Evolutionary conservation across 805 yeast genomes (phyloP), one percentile per base, ranked within the genome.

Genomic region (Candida dendrica): DNA sequence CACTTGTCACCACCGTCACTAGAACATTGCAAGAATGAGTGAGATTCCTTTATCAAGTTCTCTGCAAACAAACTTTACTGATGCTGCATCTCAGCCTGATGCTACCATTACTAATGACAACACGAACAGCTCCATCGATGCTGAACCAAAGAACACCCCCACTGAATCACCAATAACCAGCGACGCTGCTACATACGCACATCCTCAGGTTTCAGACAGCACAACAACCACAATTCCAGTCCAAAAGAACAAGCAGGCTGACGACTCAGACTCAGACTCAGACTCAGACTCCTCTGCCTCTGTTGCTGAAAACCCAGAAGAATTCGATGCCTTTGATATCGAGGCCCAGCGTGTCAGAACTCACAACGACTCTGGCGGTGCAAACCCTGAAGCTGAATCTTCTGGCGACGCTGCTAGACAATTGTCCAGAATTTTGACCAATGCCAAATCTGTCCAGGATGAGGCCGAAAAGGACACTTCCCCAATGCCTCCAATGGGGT

Each of bases 401-500:
- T 17, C 35, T 4, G 50, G 55, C 8, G 56, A 50, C 11, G 52
- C 54, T 8, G 60, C 63, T 6, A 60, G 69, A 46, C 50, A 54
- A 18, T 30, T 74, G 5, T 68, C 77, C 1, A 57, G 73, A 42
- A 66, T 64, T 9, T 48, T 74, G 37, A 74, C 78, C 0, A 66
- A 65, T 37, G 53, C 59, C n/a, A 46, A 45, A 7, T 55, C 52
- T 20, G 56, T 49, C 43, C 52, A 50, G 20, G 58, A 55, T 30
- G 54, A 45, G 8, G 57, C 64, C 26, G 52, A 56, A 14, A 56
- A 62, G 39, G 58, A 55, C 6, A 59, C 60, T n/a, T 49, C 64
- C 3, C 67, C 72, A 6, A 51, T 74, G 19, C 79, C 79, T 15
- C 59, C 65, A 24, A 84, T 84, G 89, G 93, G 93, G 34, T 79